A percentile compares a stretch with the other conserved stretches of the same genome.
Conservation (phyloP, 345 rosid species). For the Toxicodendron radicans region DNA sequence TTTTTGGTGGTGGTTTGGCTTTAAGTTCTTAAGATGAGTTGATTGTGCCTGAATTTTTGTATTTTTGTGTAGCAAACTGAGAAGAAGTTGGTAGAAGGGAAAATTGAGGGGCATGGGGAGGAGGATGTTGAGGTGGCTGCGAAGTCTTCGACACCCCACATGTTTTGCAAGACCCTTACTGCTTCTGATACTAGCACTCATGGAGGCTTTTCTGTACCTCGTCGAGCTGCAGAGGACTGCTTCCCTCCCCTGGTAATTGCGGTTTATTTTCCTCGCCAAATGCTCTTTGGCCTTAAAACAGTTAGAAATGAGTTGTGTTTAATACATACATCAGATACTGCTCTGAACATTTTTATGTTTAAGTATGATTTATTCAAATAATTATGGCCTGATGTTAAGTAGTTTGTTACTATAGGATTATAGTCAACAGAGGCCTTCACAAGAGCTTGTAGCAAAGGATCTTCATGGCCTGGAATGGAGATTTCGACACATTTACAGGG, state of each 20-base stretch:
- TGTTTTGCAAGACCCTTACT: slow-evolving; percentile 98
- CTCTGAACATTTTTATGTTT: not conserved
- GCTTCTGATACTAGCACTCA: slow-evolving; percentile 99
- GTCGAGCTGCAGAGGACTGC: slow-evolving; percentile 99
- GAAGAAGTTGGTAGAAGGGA: slow-evolving; percentile 54
- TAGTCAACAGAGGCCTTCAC: slow-evolving; percentile 92
- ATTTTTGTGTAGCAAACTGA: slow-evolving; percentile 43
- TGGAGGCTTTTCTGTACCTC: slow-evolving; percentile 98
- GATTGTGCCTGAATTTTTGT: slow-evolving; percentile 1
- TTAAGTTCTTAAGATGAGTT: slow-evolving; percentile 8
- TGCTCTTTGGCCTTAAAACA: not conserved
- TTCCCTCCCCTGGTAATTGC: slow-evolving; percentile 88
- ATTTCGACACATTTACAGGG: slow-evolving; percentile 94
- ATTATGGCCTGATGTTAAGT: slow-evolving; percentile 15
- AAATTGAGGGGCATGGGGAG: slow-evolving; percentile 49
- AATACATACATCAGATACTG: not conserved
- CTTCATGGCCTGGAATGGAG: slow-evolving; percentile 95
- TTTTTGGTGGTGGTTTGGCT: not conserved
- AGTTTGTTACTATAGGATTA: slow-evolving; percentile 62
- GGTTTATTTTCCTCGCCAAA: not conserved
- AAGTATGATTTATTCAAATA: not conserved
- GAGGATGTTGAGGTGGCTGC: slow-evolving; percentile 59
- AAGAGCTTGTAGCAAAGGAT: slow-evolving; percentile 97
- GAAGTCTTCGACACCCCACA: slow-evolving; percentile 81
- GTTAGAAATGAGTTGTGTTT: not conserved